Evolutionary conservation across 1,284 basidiomycete species (phyloP).

Genomic region (Austroboletus rostrupii): DNA sequence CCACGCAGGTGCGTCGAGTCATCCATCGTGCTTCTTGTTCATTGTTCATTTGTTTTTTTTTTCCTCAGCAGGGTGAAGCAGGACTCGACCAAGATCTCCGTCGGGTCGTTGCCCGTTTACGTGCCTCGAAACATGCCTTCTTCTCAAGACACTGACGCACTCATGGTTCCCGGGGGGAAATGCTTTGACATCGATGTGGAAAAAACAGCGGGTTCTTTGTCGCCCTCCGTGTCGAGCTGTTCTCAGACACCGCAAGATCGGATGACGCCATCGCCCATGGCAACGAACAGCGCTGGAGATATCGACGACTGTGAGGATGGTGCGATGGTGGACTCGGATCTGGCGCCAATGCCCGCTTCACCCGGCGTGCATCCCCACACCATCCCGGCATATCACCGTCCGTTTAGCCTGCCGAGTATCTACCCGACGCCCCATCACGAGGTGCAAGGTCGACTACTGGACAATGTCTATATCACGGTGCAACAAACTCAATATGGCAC

Average conservation of each 20-base stretch:
- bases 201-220: constrained; percentile 11
- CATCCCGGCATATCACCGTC: constrained; percentile 15
- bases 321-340: background rate
- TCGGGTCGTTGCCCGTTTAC: constrained; percentile 23
- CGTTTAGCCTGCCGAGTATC: constrained; percentile 17
- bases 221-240: constrained; percentile 16
- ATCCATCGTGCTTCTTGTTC: background rate
- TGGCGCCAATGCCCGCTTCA: background rate
- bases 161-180: background rate
- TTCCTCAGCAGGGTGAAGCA: constrained; percentile 8
- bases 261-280: constrained; percentile 2
- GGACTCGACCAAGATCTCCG: constrained; percentile 9
- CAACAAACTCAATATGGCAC: constrained; percentile 17
- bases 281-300: constrained; percentile 3
- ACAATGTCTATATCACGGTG: constrained; percentile 14
- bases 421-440: background rate
- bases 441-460: constrained; percentile 6
- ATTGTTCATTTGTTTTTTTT: background rate
- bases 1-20: constrained; percentile 14
- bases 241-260: constrained; percentile 1
- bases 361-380: background rate
- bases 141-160: background rate
- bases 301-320: background rate
- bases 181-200: constrained; percentile 17
- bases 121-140: constrained; percentile 6